phyloP scores from a whole-genome alignment of 257 asterid genomes.

The Ballota nigra region DNA sequence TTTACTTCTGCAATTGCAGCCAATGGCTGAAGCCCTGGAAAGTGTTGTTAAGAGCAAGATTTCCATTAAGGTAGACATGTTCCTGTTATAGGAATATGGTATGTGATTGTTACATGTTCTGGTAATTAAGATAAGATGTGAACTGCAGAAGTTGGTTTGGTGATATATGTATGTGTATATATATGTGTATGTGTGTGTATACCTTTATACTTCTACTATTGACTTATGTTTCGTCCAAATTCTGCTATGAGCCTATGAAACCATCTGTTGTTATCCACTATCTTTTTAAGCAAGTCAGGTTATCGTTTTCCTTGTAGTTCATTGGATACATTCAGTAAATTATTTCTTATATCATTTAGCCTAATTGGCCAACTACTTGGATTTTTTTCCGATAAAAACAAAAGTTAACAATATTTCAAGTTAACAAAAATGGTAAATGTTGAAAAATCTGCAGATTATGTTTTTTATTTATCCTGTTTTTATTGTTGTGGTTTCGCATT shows the following conservation, averaged over 20 bases:
- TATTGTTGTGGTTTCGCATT: too few species aligned
- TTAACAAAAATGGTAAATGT: too few species aligned
- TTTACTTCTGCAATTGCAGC: conserved; percentile 43
- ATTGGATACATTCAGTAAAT: neutral
- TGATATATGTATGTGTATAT: neutral
- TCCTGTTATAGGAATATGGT: neutral
- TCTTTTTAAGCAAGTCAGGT: conserved; percentile 9
- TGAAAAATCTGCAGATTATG: too few species aligned
- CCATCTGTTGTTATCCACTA: neutral
- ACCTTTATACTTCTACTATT: neutral
- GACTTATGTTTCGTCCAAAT: neutral
- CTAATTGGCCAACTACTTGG: too few species aligned
- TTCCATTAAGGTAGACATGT: conserved; percentile 38
- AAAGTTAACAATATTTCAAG: too few species aligned
- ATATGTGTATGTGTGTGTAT: too few species aligned
- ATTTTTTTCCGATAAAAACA: too few species aligned
- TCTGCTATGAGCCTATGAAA: neutral
- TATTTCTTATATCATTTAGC: too few species aligned
- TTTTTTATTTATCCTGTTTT: too few species aligned
- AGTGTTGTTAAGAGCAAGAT: conserved; percentile 77
- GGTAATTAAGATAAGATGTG: neutral
- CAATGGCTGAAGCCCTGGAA: conserved; percentile 84
- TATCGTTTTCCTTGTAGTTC: neutral
- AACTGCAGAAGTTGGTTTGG: conserved; percentile 4
- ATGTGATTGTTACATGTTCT: conserved; percentile 2